A percentile compares a stretch with the other conserved stretches of the same genome.
Conservation (phyloP, 2,329 filamentous ascomycete genomes). For the Hypoxylon rubiginosum region DNA sequence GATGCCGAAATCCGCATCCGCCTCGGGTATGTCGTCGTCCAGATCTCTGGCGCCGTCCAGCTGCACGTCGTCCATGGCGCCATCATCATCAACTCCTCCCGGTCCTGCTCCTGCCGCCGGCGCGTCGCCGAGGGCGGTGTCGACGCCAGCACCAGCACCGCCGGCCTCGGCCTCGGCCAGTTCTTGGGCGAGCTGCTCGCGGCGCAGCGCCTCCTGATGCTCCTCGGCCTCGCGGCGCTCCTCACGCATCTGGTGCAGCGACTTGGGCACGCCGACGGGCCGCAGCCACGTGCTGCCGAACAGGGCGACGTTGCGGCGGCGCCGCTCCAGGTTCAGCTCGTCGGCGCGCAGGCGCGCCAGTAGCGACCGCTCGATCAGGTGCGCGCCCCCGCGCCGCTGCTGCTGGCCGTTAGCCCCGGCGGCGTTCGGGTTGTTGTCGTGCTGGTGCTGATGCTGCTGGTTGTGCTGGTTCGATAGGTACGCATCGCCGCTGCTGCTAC, state of each 20-base stretch:
- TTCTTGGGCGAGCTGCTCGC: slow-evolving; percentile 79
- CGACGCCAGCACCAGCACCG: slow-evolving; percentile 51
- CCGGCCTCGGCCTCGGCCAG: slow-evolving; percentile 75
- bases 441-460: slow-evolving; percentile 39
- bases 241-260: slow-evolving; percentile 89
- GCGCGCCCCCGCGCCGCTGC: slow-evolving; percentile 47
- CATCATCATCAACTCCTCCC: slow-evolving; percentile 57
- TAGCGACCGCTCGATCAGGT: slow-evolving; percentile 68
- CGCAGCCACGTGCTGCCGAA: slow-evolving; percentile 93
- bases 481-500: slow-evolving; percentile 47
- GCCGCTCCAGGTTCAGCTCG: slow-evolving; percentile 80
- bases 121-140: slow-evolving; percentile 46
- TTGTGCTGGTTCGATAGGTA: slow-evolving; percentile 38
- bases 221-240: slow-evolving; percentile 91
- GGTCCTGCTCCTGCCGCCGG: slow-evolving; percentile 1
- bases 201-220: slow-evolving; percentile 78
- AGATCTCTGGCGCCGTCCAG: slow-evolving; percentile 71
- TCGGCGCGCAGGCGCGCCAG: slow-evolving; percentile 80
- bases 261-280: slow-evolving; percentile 89
- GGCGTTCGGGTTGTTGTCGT: slow-evolving; percentile 49
- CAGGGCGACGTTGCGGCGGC: slow-evolving; percentile 84
- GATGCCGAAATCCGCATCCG: slow-evolving; percentile 67
- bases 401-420: slow-evolving; percentile 43
- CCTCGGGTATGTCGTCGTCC: slow-evolving; percentile 81
- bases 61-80: slow-evolving; percentile 68